Evolutionary conservation across 768 basidiomycete species (phyloP).

Genomic region (Symmetrospora coprosmae): DNA sequence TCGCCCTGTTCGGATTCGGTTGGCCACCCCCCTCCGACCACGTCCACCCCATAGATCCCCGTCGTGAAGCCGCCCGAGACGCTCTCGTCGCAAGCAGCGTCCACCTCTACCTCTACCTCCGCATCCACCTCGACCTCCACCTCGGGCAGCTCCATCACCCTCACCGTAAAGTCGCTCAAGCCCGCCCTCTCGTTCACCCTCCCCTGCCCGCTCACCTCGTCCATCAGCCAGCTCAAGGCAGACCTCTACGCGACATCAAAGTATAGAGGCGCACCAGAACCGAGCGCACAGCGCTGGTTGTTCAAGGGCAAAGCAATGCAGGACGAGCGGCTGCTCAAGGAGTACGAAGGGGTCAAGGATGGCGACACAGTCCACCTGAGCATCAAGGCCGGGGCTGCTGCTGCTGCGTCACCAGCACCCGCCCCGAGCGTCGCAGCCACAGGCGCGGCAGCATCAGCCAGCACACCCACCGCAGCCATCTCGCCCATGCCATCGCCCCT

Average conservation of each 20-base stretch:
- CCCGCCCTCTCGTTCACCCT: conserved; percentile 64
- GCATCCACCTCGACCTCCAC: neutral
- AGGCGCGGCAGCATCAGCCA: conserved; percentile 24
- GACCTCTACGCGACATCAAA: conserved; percentile 48
- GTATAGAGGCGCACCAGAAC: conserved; percentile 53
- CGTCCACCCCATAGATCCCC: conserved; percentile 8
- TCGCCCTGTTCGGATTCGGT: too few species aligned
- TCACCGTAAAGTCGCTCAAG: conserved; percentile 85
- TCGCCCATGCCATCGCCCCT: conserved; percentile 9
- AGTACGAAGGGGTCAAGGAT: conserved; percentile 61
- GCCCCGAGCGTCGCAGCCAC: conserved; percentile 42
- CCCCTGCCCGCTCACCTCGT: conserved; percentile 59
- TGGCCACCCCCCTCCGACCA: too few species aligned
- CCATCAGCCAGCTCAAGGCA: conserved; percentile 63
- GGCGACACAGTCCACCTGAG: conserved; percentile 74
- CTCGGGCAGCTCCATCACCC: conserved; percentile 41
- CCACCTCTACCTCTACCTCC: neutral
- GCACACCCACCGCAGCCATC: neutral
- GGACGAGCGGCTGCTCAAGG: conserved; percentile 74
- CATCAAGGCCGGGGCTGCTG: conserved; percentile 70
- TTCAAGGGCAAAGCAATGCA: conserved; percentile 88
- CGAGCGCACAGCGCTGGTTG: conserved; percentile 67
- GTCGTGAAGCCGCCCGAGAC: conserved; percentile 14
- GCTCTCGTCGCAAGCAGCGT: neutral
- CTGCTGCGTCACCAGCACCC: too few species aligned